Base-by-base conservation (phyloP, 73 alveolate species). In the Vitrella brassicaformis region DNA sequence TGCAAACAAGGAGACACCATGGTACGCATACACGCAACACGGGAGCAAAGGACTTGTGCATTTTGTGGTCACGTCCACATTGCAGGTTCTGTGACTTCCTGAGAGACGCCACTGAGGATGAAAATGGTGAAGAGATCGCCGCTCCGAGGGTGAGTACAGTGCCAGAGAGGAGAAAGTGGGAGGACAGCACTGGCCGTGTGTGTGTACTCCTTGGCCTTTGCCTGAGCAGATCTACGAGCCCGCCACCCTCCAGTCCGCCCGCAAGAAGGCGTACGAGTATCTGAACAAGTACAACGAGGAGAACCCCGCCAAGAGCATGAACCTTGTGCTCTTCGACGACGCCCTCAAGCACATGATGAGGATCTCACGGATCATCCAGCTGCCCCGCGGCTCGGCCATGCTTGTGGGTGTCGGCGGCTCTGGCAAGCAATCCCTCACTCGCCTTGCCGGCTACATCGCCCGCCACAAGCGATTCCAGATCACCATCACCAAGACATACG, bases 401-500 rank as follows among this genome's bases (percentile, higher is more conserved):
- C 80, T 97, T 66, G 99, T 95, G 71, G 99, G 99, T 84, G 99
- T 93, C 31, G 99, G 99, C 47, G 98, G 99, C 71, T 94, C 98
- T 28, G 98, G 98, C 71, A 91, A 94, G 79, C 94, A 93, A 85
- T 88, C 97, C 39, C 87, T 96, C 75, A 95, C 99, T 70, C 88
- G 97, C 80, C 92, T 94, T 65, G 96, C 98, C 75, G 88, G 69
- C 27, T 71, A 46, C 66, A 93, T 93, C 68, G 87, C 91, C 71
- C 87, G 90, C 74, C 88, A 86, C 31, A 68, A 82, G 31, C 77
- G 85, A 87, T 86, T 80, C 87, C 90, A 93, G 90, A 94, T 94
- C 81, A 76, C 95, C 64, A 85, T 93, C 76, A 93, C 98, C 30
- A 94, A 94, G 88, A 87, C 95, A 74, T 94, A 92, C 91, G 86